A percentile compares a stretch with the other conserved stretches of the same genome.
Conservation (phyloP, 2,329 filamentous ascomycete genomes). For the Epicoccum sorghinum region DNA sequence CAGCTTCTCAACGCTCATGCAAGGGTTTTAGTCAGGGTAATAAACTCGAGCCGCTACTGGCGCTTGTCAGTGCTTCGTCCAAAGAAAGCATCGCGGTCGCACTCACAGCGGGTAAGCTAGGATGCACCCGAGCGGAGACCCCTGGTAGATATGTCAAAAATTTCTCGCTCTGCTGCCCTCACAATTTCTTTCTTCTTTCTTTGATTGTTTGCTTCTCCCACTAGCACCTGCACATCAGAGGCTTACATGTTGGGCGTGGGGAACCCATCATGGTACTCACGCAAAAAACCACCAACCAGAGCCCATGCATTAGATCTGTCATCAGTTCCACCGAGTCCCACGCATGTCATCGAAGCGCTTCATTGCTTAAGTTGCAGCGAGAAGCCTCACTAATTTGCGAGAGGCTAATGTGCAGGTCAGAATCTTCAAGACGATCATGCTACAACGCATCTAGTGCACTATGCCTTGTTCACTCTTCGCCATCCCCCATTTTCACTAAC, state of each 20-base stretch:
- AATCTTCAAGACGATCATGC: not conserved
- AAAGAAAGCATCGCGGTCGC: not conserved
- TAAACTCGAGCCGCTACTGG: not conserved
- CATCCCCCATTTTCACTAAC: no score
- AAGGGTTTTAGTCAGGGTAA: not conserved
- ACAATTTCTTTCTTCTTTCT: not conserved
- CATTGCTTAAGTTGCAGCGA: not conserved
- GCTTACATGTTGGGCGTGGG: conserved; percentile 3
- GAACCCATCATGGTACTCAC: conserved; percentile 17
- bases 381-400: not conserved
- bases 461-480: no score
- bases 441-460: no score
- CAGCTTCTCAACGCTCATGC: not conserved
- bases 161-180: not conserved
- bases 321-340: not conserved
- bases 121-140: conserved; percentile 4
- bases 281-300: not conserved
- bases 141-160: not conserved
- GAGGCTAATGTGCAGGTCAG: not conserved
- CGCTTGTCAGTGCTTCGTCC: not conserved
- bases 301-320: not conserved
- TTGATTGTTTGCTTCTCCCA: not conserved
- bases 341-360: not conserved
- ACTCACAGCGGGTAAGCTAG: conserved; percentile 2
- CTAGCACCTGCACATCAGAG: not conserved